These are phyloP conservation scores for Lentinula edodes DNA, from an alignment of 768 basidiomycete species.

Conservation along the genomic window DNA sequence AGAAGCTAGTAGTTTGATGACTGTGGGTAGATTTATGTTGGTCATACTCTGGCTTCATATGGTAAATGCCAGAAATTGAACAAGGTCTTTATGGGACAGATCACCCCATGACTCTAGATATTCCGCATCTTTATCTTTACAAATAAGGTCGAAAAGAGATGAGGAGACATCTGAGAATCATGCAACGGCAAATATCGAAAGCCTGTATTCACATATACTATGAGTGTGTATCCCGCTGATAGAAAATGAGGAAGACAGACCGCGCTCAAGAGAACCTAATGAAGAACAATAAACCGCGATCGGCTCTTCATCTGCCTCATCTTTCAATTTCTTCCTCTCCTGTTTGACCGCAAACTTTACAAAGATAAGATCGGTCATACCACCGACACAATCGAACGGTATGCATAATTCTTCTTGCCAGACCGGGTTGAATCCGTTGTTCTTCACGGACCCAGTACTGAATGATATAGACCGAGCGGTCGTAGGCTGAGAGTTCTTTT, in stretches of 20 bases:
- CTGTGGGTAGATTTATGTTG: not conserved
- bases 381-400: constrained; percentile 68
- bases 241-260: constrained; percentile 8
- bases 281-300: constrained; percentile 73
- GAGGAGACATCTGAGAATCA: constrained; percentile 82
- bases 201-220: constrained; percentile 38
- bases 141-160: constrained; percentile 92
- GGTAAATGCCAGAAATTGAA: not conserved
- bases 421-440: constrained; percentile 90
- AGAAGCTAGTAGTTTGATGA: not conserved
- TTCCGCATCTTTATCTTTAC: constrained; percentile 43
- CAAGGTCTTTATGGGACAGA: not conserved
- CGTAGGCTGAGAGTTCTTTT: not conserved
- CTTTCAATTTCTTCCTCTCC: constrained; percentile 24
- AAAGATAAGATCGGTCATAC: constrained; percentile 80
- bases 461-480: constrained; percentile 41
- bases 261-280: constrained; percentile 67
- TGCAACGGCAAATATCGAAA: constrained; percentile 89
- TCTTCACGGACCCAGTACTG: constrained; percentile 63
- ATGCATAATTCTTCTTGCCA: constrained; percentile 75
- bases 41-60: not conserved
- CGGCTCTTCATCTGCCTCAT: constrained; percentile 54
- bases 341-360: constrained; percentile 76
- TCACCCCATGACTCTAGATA: not conserved
- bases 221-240: not conserved